These are phyloP conservation scores for Sphenostylis stenocarpa DNA, from an alignment of 306 rosid species.

Conservation along the genomic window DNA sequence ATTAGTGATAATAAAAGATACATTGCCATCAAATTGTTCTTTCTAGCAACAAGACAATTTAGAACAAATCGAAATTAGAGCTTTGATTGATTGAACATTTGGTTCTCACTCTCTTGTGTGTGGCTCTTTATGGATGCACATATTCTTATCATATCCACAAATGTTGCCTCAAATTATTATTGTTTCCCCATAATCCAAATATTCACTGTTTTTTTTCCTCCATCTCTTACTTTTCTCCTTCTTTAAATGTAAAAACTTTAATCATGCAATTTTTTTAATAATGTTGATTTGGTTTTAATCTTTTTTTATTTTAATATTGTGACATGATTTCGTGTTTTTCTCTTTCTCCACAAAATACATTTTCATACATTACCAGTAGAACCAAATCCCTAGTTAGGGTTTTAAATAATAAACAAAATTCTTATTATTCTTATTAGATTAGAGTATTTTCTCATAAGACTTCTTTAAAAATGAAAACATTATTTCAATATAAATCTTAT, in stretches of 20 bases:
- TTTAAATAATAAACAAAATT: too few species aligned
- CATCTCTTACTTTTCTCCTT: neutral
- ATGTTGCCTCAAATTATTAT: slow-evolving; percentile 24
- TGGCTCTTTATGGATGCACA: slow-evolving; percentile 31
- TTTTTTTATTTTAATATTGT: neutral
- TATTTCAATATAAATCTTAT: too few species aligned
- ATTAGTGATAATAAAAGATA: too few species aligned
- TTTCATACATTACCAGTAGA: neutral
- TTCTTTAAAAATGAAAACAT: too few species aligned
- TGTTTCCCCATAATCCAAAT: slow-evolving; percentile 17
- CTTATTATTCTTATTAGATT: too few species aligned
- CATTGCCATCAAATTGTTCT: slow-evolving; percentile 29
- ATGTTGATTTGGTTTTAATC: neutral
- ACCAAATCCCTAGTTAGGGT: neutral
- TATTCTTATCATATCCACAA: slow-evolving; percentile 31
- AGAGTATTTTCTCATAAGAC: too few species aligned
- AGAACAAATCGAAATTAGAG: slow-evolving; percentile 31
- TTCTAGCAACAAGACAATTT: slow-evolving; percentile 29
- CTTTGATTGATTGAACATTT: slow-evolving; percentile 36
- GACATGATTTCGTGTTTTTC: slow-evolving; percentile 23
- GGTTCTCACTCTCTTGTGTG: slow-evolving; percentile 15
- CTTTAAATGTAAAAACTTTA: too few species aligned
- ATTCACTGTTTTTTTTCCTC: neutral
- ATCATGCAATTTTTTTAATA: neutral
- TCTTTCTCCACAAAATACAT: slow-evolving; percentile 10